Conservation (phyloP, 768 basidiomycete genomes). For the Leccinum uliginosum region DNA sequence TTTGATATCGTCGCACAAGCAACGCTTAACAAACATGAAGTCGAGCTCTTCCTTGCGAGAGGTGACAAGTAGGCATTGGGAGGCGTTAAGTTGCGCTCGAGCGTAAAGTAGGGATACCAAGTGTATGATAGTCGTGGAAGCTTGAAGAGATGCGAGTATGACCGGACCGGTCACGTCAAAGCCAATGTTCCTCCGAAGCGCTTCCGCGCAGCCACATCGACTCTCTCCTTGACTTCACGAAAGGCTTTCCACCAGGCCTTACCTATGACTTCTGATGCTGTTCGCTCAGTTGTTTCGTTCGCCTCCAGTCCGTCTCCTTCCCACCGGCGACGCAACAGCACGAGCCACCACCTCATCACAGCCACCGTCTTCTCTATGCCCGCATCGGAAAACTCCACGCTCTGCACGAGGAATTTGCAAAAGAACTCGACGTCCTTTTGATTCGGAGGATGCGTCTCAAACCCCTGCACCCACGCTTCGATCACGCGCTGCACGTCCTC, state of each 20-base stretch:
- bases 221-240: conserved; percentile 57
- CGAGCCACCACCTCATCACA: conserved; percentile 80
- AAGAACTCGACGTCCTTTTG: conserved; percentile 73
- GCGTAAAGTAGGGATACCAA: background rate
- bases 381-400: conserved; percentile 61
- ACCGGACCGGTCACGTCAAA: conserved; percentile 39
- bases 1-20: conserved; percentile 34
- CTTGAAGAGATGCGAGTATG: background rate
- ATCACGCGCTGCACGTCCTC: conserved; percentile 71
- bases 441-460: conserved; percentile 60
- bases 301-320: conserved; percentile 38
- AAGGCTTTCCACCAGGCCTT: conserved; percentile 83
- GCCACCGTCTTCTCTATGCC: conserved; percentile 67
- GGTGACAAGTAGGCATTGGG: conserved; percentile 35
- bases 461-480: conserved; percentile 69
- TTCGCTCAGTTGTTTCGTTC: conserved; percentile 27
- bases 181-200: conserved; percentile 72
- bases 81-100: background rate
- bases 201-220: conserved; percentile 61
- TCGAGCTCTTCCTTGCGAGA: conserved; percentile 54
- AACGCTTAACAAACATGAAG: conserved; percentile 29
- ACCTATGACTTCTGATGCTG: conserved; percentile 44
- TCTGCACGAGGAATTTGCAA: conserved; percentile 64
- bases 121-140: background rate
- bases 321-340: conserved; percentile 64